Percentiles rank a stretch among this genome's conserved stretches.
Evolutionary conservation across 179 eudicot genomes (phyloP).

Genomic region (Heliamphora pulchella): DNA sequence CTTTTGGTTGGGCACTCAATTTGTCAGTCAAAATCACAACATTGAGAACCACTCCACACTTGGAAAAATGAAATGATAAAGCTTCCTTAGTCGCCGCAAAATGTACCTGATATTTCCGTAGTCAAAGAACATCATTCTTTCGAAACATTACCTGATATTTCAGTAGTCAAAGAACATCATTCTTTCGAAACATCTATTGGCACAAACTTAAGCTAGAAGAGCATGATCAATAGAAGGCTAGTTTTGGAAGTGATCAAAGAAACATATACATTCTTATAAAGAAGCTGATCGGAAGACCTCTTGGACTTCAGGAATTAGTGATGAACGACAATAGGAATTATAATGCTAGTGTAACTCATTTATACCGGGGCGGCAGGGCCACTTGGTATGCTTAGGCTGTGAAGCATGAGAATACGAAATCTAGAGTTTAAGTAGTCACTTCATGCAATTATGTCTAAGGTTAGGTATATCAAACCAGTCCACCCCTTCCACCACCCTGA

Average conservation of each 20-base stretch:
- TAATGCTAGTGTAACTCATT: background rate
- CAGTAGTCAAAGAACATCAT: background rate
- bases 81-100: conserved; percentile 35
- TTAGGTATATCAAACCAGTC: background rate
- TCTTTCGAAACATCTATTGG: conserved; percentile 3
- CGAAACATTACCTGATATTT: conserved; percentile 24
- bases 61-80: conserved; percentile 30
- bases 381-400: background rate
- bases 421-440: background rate
- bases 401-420: background rate
- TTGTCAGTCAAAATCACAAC: conserved; percentile 23
- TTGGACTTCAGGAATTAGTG: conserved; percentile 7
- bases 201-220: conserved; percentile 11
- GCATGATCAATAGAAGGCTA: background rate
- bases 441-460: background rate
- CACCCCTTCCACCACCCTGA: background rate
- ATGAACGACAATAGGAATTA: background rate
- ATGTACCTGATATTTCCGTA: conserved; percentile 33
- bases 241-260: background rate
- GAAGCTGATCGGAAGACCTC: background rate
- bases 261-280: background rate
- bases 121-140: conserved; percentile 8
- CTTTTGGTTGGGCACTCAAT: conserved; percentile 17
- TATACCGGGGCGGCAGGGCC: background rate
- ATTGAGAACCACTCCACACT: conserved; percentile 36